These are phyloP conservation scores for Phytophthora crassamura DNA, from an alignment of 352 stramenopile genomes.

Conservation along the genomic window DNA sequence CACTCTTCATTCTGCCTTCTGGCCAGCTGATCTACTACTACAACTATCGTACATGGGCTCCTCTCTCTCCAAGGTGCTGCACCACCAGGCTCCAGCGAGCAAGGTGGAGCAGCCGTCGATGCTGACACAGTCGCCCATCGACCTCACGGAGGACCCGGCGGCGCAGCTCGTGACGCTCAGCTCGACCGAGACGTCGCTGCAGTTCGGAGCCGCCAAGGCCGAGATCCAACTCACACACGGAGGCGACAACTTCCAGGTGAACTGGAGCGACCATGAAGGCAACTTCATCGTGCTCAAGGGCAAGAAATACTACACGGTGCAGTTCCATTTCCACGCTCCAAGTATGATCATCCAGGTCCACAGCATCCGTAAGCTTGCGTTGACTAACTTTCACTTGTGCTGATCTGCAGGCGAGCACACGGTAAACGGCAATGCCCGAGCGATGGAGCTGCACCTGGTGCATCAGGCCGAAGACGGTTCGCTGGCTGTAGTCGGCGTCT, in stretches of 20 bases:
- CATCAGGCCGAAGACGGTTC: conserved; percentile 61
- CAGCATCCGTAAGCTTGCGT: background rate
- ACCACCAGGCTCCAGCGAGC: conserved; percentile 13
- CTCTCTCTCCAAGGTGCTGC: conserved; percentile 20
- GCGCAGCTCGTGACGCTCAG: conserved; percentile 29
- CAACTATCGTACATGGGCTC: conserved; percentile 20
- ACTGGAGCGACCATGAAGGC: conserved; percentile 47
- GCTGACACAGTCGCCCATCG: conserved; percentile 59
- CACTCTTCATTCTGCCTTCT: conserved; percentile 23
- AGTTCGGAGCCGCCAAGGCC: conserved; percentile 35
- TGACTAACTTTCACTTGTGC: conserved; percentile 13
- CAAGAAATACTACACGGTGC: conserved; percentile 62
- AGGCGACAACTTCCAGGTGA: conserved; percentile 60
- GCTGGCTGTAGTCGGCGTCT: conserved; percentile 65
- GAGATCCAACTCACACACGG: conserved; percentile 45
- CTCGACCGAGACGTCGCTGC: conserved; percentile 25
- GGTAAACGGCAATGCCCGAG: conserved; percentile 53
- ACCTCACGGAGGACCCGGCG: conserved; percentile 47
- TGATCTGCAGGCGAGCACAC: conserved; percentile 64
- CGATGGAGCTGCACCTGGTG: conserved; percentile 77
- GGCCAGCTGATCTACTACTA: background rate
- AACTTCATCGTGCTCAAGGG: conserved; percentile 55
- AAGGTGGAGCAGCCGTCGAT: conserved; percentile 13
- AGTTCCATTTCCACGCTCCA: conserved; percentile 75
- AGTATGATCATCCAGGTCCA: conserved; percentile 44